Conservation (phyloP, 352 stramenopile species). For the Pythium sp. region DNA sequence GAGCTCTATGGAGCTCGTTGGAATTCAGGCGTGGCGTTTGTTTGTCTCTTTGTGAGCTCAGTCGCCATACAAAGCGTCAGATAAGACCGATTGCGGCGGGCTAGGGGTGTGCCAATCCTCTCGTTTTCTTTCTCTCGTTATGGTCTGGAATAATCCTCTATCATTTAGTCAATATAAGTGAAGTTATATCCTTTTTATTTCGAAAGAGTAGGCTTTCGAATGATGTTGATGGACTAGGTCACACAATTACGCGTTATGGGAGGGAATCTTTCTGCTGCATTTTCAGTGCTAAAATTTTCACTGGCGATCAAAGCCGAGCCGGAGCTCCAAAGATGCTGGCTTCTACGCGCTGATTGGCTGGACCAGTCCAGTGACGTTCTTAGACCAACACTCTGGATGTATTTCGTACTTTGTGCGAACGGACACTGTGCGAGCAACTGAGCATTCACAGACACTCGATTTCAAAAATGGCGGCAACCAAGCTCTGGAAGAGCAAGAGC, state of each 20-base stretch:
- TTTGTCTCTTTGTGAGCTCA: constrained; percentile 4
- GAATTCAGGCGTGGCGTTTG: not conserved
- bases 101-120: not conserved
- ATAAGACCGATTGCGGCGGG: constrained; percentile 3
- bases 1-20: not conserved
- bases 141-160: not conserved
- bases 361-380: not conserved
- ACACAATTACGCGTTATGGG: not conserved
- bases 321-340: not conserved
- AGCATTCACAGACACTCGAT: no score
- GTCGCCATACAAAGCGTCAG: constrained; percentile 12
- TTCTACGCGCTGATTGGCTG: constrained; percentile 1
- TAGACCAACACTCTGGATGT: constrained; percentile 7
- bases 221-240: not conserved
- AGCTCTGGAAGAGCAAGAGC: constrained; percentile 27
- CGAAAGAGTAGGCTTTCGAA: not conserved
- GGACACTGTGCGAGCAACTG: not conserved
- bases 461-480: constrained; percentile 4
- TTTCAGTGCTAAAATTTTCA: not conserved
- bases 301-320: not conserved
- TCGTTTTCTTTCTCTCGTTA: not conserved
- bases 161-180: not conserved
- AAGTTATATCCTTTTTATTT: not conserved
- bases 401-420: constrained; percentile 4
- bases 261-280: not conserved